phyloP scores from a whole-genome alignment of 495 filamentous ascomycete genomes.

The Neurospora sp. region DNA sequence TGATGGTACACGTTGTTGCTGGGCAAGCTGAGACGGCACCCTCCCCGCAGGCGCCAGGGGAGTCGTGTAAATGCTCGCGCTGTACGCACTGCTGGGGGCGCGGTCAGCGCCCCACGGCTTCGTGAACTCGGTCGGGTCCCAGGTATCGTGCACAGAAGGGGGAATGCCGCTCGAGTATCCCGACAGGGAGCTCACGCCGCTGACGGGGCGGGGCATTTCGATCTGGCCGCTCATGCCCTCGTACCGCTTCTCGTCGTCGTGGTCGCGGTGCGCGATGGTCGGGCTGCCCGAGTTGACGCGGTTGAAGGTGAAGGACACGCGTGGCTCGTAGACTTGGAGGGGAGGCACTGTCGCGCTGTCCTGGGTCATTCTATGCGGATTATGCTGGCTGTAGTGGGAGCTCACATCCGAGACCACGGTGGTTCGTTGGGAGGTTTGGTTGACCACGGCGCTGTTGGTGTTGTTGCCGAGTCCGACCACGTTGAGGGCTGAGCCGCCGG shows the following conservation, averaged over 20 bases:
- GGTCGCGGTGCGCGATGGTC: constrained; percentile 45
- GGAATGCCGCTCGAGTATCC: constrained; percentile 51
- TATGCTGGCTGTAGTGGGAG: constrained; percentile 41
- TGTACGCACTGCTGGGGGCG: constrained; percentile 54
- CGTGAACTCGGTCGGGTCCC: constrained; percentile 35
- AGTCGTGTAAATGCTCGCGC: constrained; percentile 22
- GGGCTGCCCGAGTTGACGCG: constrained; percentile 57
- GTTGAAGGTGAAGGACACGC: constrained; percentile 46
- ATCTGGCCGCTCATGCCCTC: constrained; percentile 55
- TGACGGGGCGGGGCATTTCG: constrained; percentile 42
- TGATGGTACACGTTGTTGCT: constrained; percentile 22
- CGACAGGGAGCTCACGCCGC: constrained; percentile 41
- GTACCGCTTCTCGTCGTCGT: constrained; percentile 27
- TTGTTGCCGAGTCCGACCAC: constrained; percentile 38
- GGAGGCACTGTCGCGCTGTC: constrained; percentile 45
- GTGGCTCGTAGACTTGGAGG: constrained; percentile 35
- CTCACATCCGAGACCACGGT: constrained; percentile 36
- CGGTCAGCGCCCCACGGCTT: constrained; percentile 38
- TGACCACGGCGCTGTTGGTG: constrained; percentile 1
- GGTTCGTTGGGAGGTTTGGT: constrained; percentile 28
- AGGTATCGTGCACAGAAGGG: constrained; percentile 40
- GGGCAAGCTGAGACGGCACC: constrained; percentile 18
- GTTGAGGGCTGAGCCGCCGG: constrained; percentile 42
- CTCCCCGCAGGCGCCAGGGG: constrained; percentile 24
- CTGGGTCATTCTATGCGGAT: constrained; percentile 37